These are phyloP conservation scores for Alnus rubra DNA, from an alignment of 306 rosid species.

Conservation along the genomic window DNA sequence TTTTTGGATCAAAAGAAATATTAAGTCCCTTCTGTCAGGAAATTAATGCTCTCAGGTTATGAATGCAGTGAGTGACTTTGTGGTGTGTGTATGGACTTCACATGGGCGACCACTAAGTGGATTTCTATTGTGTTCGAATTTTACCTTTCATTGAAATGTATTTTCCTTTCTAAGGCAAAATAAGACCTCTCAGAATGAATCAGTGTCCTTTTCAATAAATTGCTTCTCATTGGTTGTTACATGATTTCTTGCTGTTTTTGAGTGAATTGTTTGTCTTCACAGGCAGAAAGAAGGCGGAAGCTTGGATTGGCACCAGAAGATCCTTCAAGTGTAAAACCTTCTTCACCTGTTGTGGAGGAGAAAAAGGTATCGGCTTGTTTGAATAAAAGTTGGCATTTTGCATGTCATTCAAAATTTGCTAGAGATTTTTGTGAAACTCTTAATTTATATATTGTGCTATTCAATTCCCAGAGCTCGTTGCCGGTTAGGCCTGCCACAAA, in stretches of 20 bases:
- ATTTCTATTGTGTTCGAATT: neutral
- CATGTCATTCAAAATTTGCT: constrained; percentile 1
- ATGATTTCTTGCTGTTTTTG: constrained; percentile 10
- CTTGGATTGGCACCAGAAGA: constrained; percentile 90
- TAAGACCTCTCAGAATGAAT: neutral
- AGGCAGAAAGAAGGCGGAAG: constrained; percentile 92
- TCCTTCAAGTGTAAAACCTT: constrained; percentile 65
- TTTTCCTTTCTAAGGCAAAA: neutral
- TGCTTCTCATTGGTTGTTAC: neutral
- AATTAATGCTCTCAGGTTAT: neutral
- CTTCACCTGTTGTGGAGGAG: constrained; percentile 78
- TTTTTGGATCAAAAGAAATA: neutral
- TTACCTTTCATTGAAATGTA: neutral
- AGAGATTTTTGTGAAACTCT: neutral
- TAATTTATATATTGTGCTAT: constrained; percentile 20
- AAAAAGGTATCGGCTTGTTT: constrained; percentile 59
- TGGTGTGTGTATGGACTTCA: neutral
- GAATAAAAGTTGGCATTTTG: constrained; percentile 9
- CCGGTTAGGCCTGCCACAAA: constrained; percentile 87
- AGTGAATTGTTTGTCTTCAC: constrained; percentile 28
- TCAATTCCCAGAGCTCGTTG: constrained; percentile 56
- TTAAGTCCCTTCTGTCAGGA: neutral
- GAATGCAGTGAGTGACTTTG: neutral
- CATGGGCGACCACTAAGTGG: neutral
- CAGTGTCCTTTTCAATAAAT: neutral